A percentile compares a stretch with the other conserved stretches of the same genome.
Conservation (phyloP, 305 asterid genomes). For the Plantago rigida region DNA sequence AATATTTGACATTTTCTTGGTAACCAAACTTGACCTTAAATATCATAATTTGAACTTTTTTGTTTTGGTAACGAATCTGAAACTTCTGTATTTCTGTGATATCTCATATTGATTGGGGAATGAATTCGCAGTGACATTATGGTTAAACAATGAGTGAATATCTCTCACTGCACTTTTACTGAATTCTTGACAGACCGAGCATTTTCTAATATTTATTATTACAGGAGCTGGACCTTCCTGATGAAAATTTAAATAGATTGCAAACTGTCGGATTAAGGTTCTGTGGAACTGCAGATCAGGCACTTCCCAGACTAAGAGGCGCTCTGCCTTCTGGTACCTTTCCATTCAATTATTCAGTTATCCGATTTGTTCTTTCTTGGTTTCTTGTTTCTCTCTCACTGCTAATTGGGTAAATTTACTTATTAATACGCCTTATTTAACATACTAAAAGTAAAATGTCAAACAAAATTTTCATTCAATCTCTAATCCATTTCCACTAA, state of each 20-base stretch:
- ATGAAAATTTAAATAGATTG: constrained; percentile 72
- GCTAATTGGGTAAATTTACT: too few relatives aligned
- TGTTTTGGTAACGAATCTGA: too few relatives aligned
- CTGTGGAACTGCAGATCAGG: constrained; percentile 86
- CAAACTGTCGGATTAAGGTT: constrained; percentile 95
- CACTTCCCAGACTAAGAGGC: constrained; percentile 92
- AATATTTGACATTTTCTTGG: background rate
- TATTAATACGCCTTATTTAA: too few relatives aligned
- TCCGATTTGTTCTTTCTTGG: constrained; percentile 4
- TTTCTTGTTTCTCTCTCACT: constrained; percentile 1
- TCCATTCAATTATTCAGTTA: constrained; percentile 1
- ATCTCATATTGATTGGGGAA: too few relatives aligned
- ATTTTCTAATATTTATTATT: constrained; percentile 17
- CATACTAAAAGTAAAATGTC: too few relatives aligned
- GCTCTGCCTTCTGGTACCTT: constrained; percentile 85
- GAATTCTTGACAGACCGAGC: background rate
- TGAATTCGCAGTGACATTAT: too few relatives aligned
- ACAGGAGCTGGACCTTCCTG: constrained; percentile 90
- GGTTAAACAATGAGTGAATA: background rate
- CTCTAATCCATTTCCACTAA: too few relatives aligned
- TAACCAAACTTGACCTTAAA: background rate
- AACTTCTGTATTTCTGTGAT: too few relatives aligned
- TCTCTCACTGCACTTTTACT: background rate
- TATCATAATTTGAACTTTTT: too few relatives aligned
- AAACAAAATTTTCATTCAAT: too few relatives aligned